A percentile compares a stretch with the other conserved stretches of the same genome.
phyloP scores from a whole-genome alignment of 202 grass and related monocot species.

The Zoysia matrella region DNA sequence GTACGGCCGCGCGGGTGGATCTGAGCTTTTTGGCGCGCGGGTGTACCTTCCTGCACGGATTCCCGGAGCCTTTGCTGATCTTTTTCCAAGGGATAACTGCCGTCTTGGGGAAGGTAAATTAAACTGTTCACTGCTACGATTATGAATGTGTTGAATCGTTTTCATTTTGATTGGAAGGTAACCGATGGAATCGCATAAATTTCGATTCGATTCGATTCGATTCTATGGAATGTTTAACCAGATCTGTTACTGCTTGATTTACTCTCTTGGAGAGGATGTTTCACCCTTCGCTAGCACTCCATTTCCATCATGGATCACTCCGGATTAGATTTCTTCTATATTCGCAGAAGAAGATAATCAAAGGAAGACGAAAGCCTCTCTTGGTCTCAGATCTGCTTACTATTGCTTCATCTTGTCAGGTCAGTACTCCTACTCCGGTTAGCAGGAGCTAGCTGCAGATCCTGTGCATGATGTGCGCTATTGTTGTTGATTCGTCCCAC shows the following conservation, averaged over 20 bases:
- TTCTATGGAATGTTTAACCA: background rate
- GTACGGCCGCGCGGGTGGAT: constrained; percentile 42
- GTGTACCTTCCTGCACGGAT: constrained; percentile 46
- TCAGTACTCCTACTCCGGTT: background rate
- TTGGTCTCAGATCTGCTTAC: constrained; percentile 37
- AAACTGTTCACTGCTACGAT: background rate
- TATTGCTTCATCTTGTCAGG: constrained; percentile 9
- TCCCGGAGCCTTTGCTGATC: constrained; percentile 38
- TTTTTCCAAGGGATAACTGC: constrained; percentile 39
- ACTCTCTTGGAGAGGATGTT: background rate
- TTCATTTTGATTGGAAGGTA: background rate
- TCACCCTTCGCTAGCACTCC: background rate
- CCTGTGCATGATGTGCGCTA: constrained; percentile 40
- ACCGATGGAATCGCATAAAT: background rate
- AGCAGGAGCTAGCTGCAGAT: constrained; percentile 39
- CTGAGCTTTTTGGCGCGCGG: constrained; percentile 5
- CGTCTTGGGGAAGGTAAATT: background rate
- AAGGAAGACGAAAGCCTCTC: background rate
- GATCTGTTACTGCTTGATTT: constrained; percentile 12
- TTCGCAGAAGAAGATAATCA: too few species aligned
- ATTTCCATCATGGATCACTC: background rate
- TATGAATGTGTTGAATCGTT: background rate
- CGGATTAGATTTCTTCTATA: too few species aligned
- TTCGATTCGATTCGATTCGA: background rate
- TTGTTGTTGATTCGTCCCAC: constrained; percentile 44